A percentile compares a stretch with the other conserved stretches of the same genome.
Conservation (phyloP, 2,329 filamentous ascomycete genomes). For the Boeremia lycopersici region DNA sequence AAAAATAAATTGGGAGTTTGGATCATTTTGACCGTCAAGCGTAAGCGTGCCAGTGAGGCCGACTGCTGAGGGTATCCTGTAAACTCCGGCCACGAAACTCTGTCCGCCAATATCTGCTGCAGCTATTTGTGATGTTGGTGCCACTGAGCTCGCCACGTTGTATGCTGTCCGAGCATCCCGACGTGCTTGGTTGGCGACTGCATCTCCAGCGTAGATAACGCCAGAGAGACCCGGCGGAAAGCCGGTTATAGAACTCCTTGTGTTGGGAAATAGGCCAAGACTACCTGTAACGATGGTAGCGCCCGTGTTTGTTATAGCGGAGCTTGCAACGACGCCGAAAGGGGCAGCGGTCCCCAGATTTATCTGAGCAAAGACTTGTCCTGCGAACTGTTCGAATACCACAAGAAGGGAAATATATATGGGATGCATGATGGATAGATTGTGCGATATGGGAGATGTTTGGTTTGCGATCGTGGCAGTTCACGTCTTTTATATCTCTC, state of each 20-base stretch:
- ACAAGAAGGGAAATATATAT: background rate
- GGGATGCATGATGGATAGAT: background rate
- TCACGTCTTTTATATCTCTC: too few species aligned
- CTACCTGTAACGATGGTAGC: background rate
- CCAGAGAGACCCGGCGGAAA: background rate
- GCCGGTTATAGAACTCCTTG: background rate
- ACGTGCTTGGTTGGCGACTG: background rate
- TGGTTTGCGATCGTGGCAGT: too few species aligned
- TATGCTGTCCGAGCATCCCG: background rate
- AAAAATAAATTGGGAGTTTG: slow-evolving; percentile 17
- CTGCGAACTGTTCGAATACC: background rate
- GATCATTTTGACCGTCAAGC: slow-evolving; percentile 15
- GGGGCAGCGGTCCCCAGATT: background rate
- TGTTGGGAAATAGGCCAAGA: background rate
- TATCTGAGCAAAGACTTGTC: background rate
- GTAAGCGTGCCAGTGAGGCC: slow-evolving; percentile 16
- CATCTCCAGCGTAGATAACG: background rate
- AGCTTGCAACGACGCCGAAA: background rate
- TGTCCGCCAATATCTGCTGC: background rate
- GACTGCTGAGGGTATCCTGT: slow-evolving; percentile 3
- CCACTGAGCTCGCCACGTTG: background rate
- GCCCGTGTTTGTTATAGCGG: background rate
- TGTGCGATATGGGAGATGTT: background rate
- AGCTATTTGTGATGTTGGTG: background rate
- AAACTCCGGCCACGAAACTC: background rate